These are phyloP conservation scores for Globisporangium nunn DNA, from an alignment of 352 stramenopile species.

Conservation along the genomic window DNA sequence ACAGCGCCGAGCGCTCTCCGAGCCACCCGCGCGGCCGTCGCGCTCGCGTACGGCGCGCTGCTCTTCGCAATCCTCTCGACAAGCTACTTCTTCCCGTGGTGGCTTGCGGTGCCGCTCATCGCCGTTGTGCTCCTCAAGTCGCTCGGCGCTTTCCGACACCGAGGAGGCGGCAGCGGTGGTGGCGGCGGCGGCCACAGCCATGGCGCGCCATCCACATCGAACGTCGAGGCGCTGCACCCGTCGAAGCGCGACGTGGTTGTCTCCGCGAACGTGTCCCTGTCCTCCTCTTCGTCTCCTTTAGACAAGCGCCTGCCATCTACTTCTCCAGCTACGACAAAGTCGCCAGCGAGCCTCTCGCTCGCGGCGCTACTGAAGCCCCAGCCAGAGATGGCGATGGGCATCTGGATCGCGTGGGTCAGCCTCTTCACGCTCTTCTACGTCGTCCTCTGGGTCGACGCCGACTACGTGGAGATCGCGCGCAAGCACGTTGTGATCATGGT, in stretches of 20 bases:
- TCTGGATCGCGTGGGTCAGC: slow-evolving; percentile 68
- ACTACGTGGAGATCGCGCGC: slow-evolving; percentile 29
- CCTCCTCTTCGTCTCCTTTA: too few relatives aligned
- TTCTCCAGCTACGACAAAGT: slow-evolving; percentile 6
- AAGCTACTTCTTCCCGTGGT: slow-evolving; percentile 68
- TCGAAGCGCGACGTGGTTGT: slow-evolving; percentile 41
- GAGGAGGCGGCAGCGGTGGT: background rate
- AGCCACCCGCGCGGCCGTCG: slow-evolving; percentile 40
- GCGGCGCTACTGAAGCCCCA: slow-evolving; percentile 32
- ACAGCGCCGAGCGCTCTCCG: slow-evolving; percentile 44
- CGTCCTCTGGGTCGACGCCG: slow-evolving; percentile 43
- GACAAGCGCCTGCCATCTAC: slow-evolving; percentile 13
- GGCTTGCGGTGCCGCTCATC: slow-evolving; percentile 55
- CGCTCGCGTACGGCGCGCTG: slow-evolving; percentile 19
- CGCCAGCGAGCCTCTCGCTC: slow-evolving; percentile 1
- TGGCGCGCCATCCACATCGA: slow-evolving; percentile 34
- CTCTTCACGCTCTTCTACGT: slow-evolving; percentile 69
- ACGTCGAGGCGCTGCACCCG: slow-evolving; percentile 22
- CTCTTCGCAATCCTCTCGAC: slow-evolving; percentile 37
- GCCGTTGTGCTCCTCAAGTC: slow-evolving; percentile 42
- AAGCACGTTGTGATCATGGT: slow-evolving; percentile 31
- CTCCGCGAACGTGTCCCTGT: slow-evolving; percentile 17
- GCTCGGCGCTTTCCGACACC: slow-evolving; percentile 34
- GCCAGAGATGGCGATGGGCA: slow-evolving; percentile 65
- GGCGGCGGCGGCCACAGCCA: slow-evolving; percentile 33